Conservation (phyloP, 73 alveolate genomes). For the Tetrahymena borealis region DNA sequence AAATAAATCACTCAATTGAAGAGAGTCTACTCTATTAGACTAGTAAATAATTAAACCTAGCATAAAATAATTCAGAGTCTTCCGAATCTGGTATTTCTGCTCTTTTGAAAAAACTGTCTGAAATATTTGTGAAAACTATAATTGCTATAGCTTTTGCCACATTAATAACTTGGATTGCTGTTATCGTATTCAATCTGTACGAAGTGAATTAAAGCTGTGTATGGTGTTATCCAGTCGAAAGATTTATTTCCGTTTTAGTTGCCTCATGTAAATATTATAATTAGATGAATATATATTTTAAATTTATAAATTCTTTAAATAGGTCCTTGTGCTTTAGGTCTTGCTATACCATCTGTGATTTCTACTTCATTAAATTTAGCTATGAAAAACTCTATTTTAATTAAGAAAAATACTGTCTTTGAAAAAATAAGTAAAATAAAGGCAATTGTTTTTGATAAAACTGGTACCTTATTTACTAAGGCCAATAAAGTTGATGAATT, state of each 20-base stretch:
- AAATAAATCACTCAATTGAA: not conserved
- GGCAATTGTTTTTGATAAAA: slow-evolving; percentile 7
- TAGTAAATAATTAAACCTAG: not conserved
- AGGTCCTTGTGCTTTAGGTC: slow-evolving; percentile 10
- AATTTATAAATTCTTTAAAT: not conserved
- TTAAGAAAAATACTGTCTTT: not conserved
- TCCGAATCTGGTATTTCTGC: slow-evolving; percentile 1
- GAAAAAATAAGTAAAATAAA: not conserved
- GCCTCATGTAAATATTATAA: not conserved
- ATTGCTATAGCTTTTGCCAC: not conserved
- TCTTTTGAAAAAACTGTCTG: not conserved
- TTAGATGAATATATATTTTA: too few relatives aligned
- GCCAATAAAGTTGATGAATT: not conserved
- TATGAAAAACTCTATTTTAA: not conserved
- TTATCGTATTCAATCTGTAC: not conserved
- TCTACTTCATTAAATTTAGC: not conserved
- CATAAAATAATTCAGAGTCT: not conserved
- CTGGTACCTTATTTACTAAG: slow-evolving; percentile 1
- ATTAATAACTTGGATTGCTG: not conserved
- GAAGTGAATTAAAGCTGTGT: not conserved
- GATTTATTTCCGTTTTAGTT: not conserved
- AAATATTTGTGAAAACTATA: not conserved
- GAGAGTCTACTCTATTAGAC: not conserved
- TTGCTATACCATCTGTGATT: not conserved
- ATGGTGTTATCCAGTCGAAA: slow-evolving; percentile 3